Percentiles rank a stretch among this genome's conserved stretches.
These are phyloP conservation scores for Acanthamoeba royreba DNA, from an alignment of 208 protist genomes.

Conservation along the genomic window DNA sequence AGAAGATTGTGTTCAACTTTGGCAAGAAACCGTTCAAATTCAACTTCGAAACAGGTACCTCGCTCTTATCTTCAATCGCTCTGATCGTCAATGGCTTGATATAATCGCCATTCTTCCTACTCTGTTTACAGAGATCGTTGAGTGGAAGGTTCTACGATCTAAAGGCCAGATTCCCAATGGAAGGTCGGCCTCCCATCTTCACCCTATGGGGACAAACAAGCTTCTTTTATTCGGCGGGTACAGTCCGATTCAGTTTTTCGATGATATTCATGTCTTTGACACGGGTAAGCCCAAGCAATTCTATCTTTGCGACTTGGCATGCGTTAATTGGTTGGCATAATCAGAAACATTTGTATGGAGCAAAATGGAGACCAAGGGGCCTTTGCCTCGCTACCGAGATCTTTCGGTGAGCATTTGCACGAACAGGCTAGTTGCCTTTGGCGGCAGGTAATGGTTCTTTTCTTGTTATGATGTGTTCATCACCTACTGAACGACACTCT, in stretches of 20 bases:
- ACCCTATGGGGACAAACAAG: neutral
- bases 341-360: neutral
- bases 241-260: neutral
- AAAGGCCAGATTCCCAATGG: neutral
- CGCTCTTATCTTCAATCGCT: neutral
- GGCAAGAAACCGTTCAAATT: slow-evolving; percentile 51
- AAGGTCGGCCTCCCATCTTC: neutral
- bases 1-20: slow-evolving; percentile 44
- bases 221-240: slow-evolving; percentile 42
- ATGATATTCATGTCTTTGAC: slow-evolving; percentile 30
- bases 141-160: neutral
- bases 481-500: neutral
- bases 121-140: neutral
- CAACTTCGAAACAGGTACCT: slow-evolving; percentile 27
- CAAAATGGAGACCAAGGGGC: neutral
- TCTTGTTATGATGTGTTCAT: neutral
- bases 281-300: neutral
- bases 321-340: neutral
- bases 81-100: neutral
- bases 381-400: neutral
- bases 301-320: neutral
- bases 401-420: neutral
- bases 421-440: neutral
- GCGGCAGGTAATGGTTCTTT: neutral
- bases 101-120: neutral